Evolutionary conservation across 805 yeast genomes (phyloP), one percentile per base, ranked within the genome.

Genomic region (Teunomyces pallodes): DNA sequence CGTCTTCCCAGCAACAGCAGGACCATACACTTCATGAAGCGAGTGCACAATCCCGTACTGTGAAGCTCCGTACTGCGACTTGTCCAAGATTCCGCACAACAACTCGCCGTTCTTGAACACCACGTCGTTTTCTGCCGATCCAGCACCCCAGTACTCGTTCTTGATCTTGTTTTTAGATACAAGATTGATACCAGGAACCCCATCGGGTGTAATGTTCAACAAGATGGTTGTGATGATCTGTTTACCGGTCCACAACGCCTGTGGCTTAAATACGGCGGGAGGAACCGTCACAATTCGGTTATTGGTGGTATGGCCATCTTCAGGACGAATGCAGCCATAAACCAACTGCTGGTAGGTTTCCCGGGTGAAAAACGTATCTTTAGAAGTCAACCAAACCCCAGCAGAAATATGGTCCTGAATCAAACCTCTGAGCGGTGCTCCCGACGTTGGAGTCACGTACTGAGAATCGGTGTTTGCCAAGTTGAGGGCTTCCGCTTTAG

Each of bases 341-440:
- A 94, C 76, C 52, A 92, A 82, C 70, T 95, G 97, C 68, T 95
- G 97, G 70, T 94, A 95, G 65, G 82, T 79, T 58, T 90, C 97
- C 61, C 96, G 80, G 9, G 92, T 84, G 77, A 92, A 92, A 65
- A 90, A 89, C 30, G 91, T 73, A 63, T 95, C 98, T 70, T 91
- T 90, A 69, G 76, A 90, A 5, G 99, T 94, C 62, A 94, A 78
- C 98, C 98, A 94, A 36, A 95, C 96, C 75, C 99, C 99, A 7
- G 98, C 98, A 60, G 95, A 86, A 71, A 94, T 90, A 65, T 95
- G 99, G 75, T 94, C 99, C 77, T 94, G 99, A 70, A 95, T 95
- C 68, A 94, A 79, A 72, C 99, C 99, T 81, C 99, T 87, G 54
- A 95, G 85, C 31, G 99, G 99, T 50, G 96, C 79, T 66, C 99